Percentiles rank a stretch among this genome's conserved stretches.
phyloP scores from a whole-genome alignment of 2,329 filamentous ascomycete species.

The Falciphora oryzae region DNA sequence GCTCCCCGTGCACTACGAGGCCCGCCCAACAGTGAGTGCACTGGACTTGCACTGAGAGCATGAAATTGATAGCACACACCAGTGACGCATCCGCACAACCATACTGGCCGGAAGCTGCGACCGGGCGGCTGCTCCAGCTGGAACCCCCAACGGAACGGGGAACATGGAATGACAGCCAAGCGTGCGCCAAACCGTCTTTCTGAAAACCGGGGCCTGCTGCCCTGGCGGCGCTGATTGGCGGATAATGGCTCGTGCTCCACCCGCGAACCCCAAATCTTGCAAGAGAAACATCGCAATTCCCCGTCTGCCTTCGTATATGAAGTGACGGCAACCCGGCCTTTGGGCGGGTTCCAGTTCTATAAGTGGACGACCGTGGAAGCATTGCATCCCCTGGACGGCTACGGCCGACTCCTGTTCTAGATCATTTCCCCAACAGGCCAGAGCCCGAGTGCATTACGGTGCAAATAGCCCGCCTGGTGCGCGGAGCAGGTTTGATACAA shows the following conservation, averaged over 20 bases:
- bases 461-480: background rate
- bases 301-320: background rate
- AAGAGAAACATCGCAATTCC: background rate
- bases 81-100: too few species aligned
- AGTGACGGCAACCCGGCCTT: background rate
- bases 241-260: background rate
- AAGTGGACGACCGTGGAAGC: background rate
- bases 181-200: background rate
- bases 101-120: background rate
- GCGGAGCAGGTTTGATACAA: background rate
- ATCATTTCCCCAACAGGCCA: background rate
- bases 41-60: too few species aligned
- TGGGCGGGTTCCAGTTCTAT: too few species aligned
- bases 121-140: background rate
- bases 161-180: too few species aligned
- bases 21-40: too few species aligned
- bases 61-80: too few species aligned
- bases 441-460: background rate
- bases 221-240: background rate
- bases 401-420: background rate
- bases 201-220: background rate
- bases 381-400: background rate
- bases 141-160: too few species aligned
- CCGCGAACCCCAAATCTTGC: background rate
- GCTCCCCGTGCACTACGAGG: too few species aligned